phyloP scores from a whole-genome alignment of 2,329 filamentous ascomycete species.

The Exserohilum turcica region DNA sequence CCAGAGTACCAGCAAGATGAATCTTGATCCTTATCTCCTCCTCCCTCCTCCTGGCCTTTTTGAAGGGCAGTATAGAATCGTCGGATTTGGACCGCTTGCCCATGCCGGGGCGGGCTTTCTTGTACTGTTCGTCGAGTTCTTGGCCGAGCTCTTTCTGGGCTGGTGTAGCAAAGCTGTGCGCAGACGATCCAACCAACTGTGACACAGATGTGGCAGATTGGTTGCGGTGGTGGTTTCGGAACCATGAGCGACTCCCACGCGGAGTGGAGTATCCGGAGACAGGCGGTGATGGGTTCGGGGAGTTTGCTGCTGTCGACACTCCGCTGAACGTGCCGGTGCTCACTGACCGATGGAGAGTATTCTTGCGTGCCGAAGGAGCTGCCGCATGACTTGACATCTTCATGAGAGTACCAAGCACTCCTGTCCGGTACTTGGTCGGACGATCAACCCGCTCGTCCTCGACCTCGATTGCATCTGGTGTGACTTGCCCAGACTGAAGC shows the following conservation, averaged over 20 bases:
- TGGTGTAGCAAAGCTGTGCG: slow-evolving; percentile 49
- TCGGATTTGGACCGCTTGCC: slow-evolving; percentile 46
- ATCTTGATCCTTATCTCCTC: slow-evolving; percentile 64
- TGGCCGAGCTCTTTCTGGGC: slow-evolving; percentile 50
- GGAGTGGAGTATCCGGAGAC: slow-evolving; percentile 52
- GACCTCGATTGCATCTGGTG: slow-evolving; percentile 56
- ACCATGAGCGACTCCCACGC: slow-evolving; percentile 44
- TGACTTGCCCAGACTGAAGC: slow-evolving; percentile 54
- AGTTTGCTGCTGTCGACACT: slow-evolving; percentile 43
- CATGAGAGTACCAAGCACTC: slow-evolving; percentile 73
- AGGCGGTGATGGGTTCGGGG: slow-evolving; percentile 49
- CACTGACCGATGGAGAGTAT: slow-evolving; percentile 30
- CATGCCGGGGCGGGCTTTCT: slow-evolving; percentile 45
- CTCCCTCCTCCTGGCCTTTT: slow-evolving; percentile 47
- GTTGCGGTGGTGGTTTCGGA: slow-evolving; percentile 38
- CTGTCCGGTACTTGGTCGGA: slow-evolving; percentile 71
- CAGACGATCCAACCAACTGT: slow-evolving; percentile 52
- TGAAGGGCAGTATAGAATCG: slow-evolving; percentile 46
- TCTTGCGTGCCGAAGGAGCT: slow-evolving; percentile 8
- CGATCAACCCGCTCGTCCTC: slow-evolving; percentile 68
- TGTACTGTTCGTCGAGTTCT: slow-evolving; percentile 50
- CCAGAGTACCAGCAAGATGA: slow-evolving; percentile 71
- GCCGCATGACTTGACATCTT: slow-evolving; percentile 50
- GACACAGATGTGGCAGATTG: slow-evolving; percentile 51
- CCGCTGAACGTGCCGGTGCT: slow-evolving; percentile 39